phyloP scores from a whole-genome alignment of 2,329 filamentous ascomycete genomes.

The Penicillium brasilianum region DNA sequence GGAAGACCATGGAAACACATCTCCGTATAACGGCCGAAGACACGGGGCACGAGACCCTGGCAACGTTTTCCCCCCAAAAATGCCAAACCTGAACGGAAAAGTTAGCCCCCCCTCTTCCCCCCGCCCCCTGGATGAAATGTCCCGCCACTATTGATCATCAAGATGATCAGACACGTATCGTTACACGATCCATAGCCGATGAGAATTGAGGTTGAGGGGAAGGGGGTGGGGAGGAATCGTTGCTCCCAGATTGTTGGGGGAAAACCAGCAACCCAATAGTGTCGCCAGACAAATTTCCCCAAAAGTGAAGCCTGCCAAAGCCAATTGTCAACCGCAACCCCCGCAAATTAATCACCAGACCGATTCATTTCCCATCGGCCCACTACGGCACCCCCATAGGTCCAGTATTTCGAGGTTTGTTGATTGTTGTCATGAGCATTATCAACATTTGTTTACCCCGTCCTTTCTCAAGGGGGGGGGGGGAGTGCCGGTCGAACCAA shows the following conservation, averaged over 20 bases:
- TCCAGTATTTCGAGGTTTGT: background rate
- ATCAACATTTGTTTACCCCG: background rate
- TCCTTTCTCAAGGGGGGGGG: background rate
- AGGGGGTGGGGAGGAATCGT: conserved; percentile 1
- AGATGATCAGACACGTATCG: background rate
- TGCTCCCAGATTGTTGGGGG: conserved; percentile 10
- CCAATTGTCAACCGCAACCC: conserved; percentile 6
- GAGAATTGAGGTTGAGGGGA: background rate
- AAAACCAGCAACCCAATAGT: background rate
- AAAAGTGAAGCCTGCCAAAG: background rate
- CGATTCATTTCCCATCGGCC: background rate
- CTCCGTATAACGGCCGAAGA: background rate
- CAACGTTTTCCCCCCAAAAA: conserved; percentile 4
- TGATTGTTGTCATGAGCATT: background rate
- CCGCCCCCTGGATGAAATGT: background rate
- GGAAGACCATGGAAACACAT: background rate
- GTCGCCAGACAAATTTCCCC: background rate
- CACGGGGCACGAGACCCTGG: conserved; percentile 7
- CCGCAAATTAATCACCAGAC: conserved; percentile 1
- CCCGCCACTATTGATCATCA: background rate
- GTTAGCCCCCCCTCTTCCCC: conserved; percentile 8
- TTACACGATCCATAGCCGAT: background rate
- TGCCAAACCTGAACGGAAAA: background rate
- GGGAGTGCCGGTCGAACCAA: conserved; percentile 14
- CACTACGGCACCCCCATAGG: too few species aligned